Base-by-base conservation (phyloP, 306 rosid species). In the Luffa aegyptiaca region DNA sequence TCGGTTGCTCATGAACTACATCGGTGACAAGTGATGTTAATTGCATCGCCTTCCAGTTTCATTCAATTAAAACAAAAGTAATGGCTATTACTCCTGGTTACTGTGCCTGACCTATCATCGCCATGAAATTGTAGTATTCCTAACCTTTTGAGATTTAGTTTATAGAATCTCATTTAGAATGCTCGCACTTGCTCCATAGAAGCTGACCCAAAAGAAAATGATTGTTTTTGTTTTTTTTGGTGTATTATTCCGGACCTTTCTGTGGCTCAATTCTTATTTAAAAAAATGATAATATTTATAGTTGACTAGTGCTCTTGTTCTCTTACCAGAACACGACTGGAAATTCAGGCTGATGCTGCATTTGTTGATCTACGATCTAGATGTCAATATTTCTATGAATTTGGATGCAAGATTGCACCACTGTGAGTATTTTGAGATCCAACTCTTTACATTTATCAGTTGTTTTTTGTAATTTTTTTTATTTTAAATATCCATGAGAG, bases 351-450 rank as follows among this genome's bases (percentile, higher is more conserved):
- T 64, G 98, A 95, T 81, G 89, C 92, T 21, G 91, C 88, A 66
- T 77, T 83, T 81, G 98, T 92, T 79, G 91, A 95, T 87, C 84
- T 95, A 78, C 89, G 90, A 88, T 92, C 96, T 65, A 89, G 92
- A 80, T 88, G 98, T 81, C 88, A 85, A 69, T 91, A 86, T 84
- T 95, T 95, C 75, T 95, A 92, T 52, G 98, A 95, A 85, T 92
- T 92, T 84, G 98, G 98, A 88, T 95, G 97, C 93, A 95, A 92
- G 89, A 83, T 95, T 75, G 97, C 97, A 81, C 97, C 96, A 70
- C 44, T 90, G 98, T 91, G 69, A 91, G 97, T 87, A 53, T 80
- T 70, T 71, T n/a, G 44, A 51, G 46, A 51, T 35, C 13, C 45
- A 51, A 51, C 61, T 31, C 78, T 31, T 20, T 26, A 1, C 16